phyloP scores from a whole-genome alignment of 225 moss, liverwort and hornwort genomes.

The Antitrichia curtipendula region DNA sequence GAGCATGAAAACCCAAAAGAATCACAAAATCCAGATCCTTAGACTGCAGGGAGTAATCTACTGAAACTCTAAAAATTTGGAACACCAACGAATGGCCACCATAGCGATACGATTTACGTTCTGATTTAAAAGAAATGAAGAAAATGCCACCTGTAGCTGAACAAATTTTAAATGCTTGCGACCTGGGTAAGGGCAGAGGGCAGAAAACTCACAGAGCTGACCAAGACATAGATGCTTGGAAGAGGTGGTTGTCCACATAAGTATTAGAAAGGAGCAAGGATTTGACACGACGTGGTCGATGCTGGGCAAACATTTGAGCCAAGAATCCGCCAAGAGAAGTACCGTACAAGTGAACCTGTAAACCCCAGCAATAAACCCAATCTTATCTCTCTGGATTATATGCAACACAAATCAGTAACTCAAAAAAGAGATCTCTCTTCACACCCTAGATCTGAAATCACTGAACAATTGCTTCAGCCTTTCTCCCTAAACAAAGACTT shows the following conservation, averaged over 20 bases:
- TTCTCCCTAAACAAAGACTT: neutral
- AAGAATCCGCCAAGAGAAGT: conserved; percentile 91
- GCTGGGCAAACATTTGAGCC: conserved; percentile 86
- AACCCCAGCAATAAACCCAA: neutral
- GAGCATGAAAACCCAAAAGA: neutral
- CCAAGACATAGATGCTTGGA: conserved; percentile 77
- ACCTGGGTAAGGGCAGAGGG: neutral
- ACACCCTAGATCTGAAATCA: neutral
- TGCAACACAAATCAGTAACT: neutral
- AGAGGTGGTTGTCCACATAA: conserved; percentile 70
- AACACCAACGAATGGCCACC: neutral
- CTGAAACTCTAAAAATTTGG: neutral
- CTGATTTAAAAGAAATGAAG: neutral
- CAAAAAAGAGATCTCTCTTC: neutral
- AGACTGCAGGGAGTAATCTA: neutral
- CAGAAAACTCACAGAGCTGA: conserved; percentile 55
- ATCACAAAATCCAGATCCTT: neutral
- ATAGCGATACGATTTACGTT: neutral
- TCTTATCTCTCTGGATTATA: neutral
- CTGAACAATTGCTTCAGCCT: neutral
- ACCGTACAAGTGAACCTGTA: conserved; percentile 87
- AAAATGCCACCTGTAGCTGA: neutral
- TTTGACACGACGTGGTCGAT: conserved; percentile 78
- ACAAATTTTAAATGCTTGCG: neutral
- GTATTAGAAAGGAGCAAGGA: conserved; percentile 94